Evolutionary conservation across 2,329 filamentous ascomycete species (phyloP).

Genomic region (Dactylella cylindrospora): DNA sequence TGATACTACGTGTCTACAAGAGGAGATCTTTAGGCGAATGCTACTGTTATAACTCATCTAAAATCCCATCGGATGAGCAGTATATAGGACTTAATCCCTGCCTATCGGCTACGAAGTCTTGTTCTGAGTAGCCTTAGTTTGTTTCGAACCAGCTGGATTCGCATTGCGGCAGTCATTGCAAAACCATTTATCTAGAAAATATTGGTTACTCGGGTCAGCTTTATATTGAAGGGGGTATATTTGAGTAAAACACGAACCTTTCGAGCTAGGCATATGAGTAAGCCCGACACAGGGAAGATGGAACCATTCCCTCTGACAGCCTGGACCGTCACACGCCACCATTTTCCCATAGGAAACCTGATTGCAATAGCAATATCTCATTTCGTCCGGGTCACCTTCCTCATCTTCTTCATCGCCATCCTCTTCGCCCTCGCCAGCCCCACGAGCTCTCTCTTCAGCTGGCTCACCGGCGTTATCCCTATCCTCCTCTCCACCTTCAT

Average conservation of each 20-base stretch:
- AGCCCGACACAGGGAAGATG: constrained; percentile 79
- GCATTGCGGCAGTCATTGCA: constrained; percentile 65
- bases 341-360: constrained; percentile 83
- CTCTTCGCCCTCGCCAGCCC: constrained; percentile 59
- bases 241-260: constrained; percentile 60
- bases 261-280: constrained; percentile 74
- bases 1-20: too few relatives aligned
- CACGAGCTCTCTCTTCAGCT: too few relatives aligned
- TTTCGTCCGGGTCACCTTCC: constrained; percentile 72
- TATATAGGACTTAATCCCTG: too few relatives aligned
- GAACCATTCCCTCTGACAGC: constrained; percentile 83
- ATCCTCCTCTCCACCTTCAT: too few relatives aligned
- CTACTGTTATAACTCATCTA: too few relatives aligned
- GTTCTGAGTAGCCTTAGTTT: constrained; percentile 19
- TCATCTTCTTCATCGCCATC: constrained; percentile 59
- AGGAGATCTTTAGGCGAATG: too few relatives aligned
- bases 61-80: too few relatives aligned
- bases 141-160: constrained; percentile 8
- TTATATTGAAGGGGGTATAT: constrained; percentile 1
- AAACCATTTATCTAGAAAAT: constrained; percentile 70
- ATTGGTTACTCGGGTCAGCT: neutral
- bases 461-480: neutral
- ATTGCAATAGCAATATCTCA: constrained; percentile 77
- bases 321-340: constrained; percentile 83
- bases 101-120: neutral